Percentiles rank a stretch among this genome's conserved stretches.
These are phyloP conservation scores for Yueomyces sp. DNA, from an alignment of 805 yeast species.

Conservation along the genomic window DNA sequence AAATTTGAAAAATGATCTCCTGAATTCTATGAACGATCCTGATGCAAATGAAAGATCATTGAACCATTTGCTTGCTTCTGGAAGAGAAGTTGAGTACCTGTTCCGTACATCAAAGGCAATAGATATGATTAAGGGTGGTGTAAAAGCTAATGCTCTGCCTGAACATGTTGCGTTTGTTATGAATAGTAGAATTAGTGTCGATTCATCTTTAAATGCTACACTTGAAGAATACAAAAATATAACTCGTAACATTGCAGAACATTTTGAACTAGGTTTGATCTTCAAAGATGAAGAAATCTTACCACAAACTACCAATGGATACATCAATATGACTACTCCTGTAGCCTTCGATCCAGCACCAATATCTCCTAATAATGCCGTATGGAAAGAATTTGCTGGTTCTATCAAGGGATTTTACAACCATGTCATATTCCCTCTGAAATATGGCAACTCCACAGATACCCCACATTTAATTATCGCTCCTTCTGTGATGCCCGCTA, in stretches of 20 bases:
- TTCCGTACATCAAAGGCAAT: slow-evolving; percentile 48
- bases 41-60: not conserved
- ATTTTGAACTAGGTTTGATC: slow-evolving; percentile 34
- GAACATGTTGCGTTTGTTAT: slow-evolving; percentile 40
- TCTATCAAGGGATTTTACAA: slow-evolving; percentile 42
- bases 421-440: slow-evolving; percentile 27
- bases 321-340: slow-evolving; percentile 13
- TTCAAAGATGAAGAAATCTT: slow-evolving; percentile 12
- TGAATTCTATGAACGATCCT: slow-evolving; percentile 25
- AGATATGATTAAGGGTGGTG: slow-evolving; percentile 58
- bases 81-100: slow-evolving; percentile 16
- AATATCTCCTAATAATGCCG: slow-evolving; percentile 23
- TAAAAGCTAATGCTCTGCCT: slow-evolving; percentile 67
- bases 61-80: slow-evolving; percentile 2
- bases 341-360: slow-evolving; percentile 28
- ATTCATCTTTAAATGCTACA: slow-evolving; percentile 33
- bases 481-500: slow-evolving; percentile 42
- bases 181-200: slow-evolving; percentile 55
- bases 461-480: slow-evolving; percentile 24
- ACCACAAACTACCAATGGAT: slow-evolving; percentile 19
- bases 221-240: slow-evolving; percentile 26
- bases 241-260: slow-evolving; percentile 31
- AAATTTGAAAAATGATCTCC: slow-evolving; percentile 14
- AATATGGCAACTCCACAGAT: not conserved
- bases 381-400: slow-evolving; percentile 35